These are phyloP conservation scores for Fusarium sp. DNA, from an alignment of 2,329 filamentous ascomycete genomes.

Conservation along the genomic window DNA sequence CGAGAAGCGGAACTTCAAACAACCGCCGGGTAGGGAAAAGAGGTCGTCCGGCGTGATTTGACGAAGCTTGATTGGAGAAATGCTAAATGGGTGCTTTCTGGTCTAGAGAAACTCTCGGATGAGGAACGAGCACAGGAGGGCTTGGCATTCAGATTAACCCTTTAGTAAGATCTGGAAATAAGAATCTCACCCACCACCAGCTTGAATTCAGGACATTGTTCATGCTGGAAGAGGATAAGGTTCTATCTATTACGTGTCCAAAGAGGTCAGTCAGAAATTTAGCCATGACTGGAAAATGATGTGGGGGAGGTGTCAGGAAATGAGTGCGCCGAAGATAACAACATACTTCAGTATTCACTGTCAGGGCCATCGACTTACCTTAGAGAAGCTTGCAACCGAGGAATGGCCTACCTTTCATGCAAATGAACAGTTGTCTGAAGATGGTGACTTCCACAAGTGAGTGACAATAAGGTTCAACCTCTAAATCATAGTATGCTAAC, in stretches of 20 bases:
- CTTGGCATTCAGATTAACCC: neutral
- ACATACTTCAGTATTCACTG: constrained; percentile 10
- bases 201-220: constrained; percentile 29
- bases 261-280: constrained; percentile 12
- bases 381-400: neutral
- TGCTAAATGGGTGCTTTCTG: neutral
- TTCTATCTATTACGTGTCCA: constrained; percentile 34
- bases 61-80: neutral
- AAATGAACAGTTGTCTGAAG: constrained; percentile 8
- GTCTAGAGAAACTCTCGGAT: neutral
- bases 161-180: constrained; percentile 26
- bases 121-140: neutral
- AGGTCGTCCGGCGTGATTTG: accelerated
- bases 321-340: too few relatives aligned
- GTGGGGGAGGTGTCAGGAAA: too few relatives aligned
- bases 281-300: constrained; percentile 7
- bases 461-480: neutral
- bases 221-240: constrained; percentile 23
- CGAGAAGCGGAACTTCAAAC: neutral
- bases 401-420: constrained; percentile 25
- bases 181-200: constrained; percentile 33
- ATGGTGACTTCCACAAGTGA: constrained; percentile 20
- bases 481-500: neutral
- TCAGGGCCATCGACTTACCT: neutral
- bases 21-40: neutral